A percentile compares a stretch with the other conserved stretches of the same genome.
These are phyloP conservation scores for Xylaria castorea DNA, from an alignment of 495 filamentous ascomycete species.

Conservation along the genomic window DNA sequence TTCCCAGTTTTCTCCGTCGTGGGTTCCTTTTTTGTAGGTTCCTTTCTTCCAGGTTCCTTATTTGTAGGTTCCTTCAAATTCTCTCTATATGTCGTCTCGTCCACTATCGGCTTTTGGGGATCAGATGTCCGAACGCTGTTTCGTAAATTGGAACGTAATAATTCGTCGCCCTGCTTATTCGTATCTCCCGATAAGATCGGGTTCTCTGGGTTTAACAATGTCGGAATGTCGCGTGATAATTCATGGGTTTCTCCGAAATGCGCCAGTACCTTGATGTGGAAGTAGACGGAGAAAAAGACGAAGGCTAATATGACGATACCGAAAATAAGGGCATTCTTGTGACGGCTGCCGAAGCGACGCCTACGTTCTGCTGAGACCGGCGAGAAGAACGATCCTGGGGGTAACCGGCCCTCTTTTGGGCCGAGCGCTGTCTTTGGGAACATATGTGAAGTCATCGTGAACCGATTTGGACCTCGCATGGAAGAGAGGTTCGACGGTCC, in stretches of 20 bases:
- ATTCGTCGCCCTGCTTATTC: background rate
- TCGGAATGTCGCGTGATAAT: background rate
- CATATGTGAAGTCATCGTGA: constrained; percentile 5
- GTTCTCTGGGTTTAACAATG: background rate
- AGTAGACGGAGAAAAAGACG: constrained; percentile 3
- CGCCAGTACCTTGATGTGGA: background rate
- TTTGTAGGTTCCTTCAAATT: background rate
- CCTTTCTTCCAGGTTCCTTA: too few relatives aligned
- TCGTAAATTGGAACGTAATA: background rate
- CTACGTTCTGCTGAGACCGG: constrained; percentile 2
- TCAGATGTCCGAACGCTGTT: background rate
- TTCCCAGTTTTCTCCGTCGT: background rate
- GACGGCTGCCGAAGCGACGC: constrained; percentile 17
- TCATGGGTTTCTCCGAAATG: background rate
- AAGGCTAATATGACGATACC: constrained; percentile 10
- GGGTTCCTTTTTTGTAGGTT: background rate
- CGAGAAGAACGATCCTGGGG: constrained; percentile 19
- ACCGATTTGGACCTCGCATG: background rate
- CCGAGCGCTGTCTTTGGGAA: constrained; percentile 1
- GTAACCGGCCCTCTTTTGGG: constrained; percentile 27
- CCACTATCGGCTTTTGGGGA: constrained; percentile 8
- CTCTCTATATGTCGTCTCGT: background rate
- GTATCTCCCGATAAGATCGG: background rate
- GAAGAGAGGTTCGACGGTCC: background rate
- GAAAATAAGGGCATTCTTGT: constrained; percentile 16